Conservation (phyloP, 177 flowering plant species). For the Vitis hybrid region DNA sequence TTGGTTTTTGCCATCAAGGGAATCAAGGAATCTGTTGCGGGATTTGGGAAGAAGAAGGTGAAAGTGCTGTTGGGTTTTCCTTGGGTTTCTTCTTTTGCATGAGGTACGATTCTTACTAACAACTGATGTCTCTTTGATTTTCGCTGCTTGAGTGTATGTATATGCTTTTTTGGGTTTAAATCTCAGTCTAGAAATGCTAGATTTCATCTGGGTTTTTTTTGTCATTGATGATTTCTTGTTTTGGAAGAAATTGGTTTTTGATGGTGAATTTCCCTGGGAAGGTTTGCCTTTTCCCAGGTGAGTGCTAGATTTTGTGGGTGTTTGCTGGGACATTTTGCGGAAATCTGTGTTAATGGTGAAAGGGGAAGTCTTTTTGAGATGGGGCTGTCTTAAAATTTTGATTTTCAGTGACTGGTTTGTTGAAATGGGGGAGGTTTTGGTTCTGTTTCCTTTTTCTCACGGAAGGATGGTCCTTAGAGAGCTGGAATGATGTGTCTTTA, state of each 20-base stretch:
- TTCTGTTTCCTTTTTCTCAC: no score
- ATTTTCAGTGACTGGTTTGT: no score
- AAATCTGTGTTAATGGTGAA: no score
- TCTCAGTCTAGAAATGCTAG: background rate
- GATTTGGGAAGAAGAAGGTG: constrained; percentile 1
- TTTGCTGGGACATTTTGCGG: no score
- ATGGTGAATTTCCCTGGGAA: background rate
- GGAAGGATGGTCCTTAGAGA: no score
- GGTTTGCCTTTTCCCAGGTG: no score
- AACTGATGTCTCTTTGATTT: background rate
- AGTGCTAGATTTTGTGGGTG: no score
- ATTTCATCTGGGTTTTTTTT: background rate
- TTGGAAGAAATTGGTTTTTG: background rate
- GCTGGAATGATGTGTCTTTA: no score
- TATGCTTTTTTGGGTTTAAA: background rate
- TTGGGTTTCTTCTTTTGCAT: constrained; percentile 7
- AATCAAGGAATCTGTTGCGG: constrained; percentile 30
- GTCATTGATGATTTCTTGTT: background rate
- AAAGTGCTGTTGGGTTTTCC: constrained; percentile 6
- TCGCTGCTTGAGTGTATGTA: background rate
- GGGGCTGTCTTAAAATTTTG: no score
- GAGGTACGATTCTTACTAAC: constrained; percentile 7
- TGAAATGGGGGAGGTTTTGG: no score
- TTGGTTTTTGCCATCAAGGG: constrained; percentile 19
- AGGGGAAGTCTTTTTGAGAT: no score